Percentiles rank a stretch among this genome's conserved stretches.
These are phyloP conservation scores for Rubia tinctorum DNA, from an alignment of 305 asterid genomes.

Conservation along the genomic window DNA sequence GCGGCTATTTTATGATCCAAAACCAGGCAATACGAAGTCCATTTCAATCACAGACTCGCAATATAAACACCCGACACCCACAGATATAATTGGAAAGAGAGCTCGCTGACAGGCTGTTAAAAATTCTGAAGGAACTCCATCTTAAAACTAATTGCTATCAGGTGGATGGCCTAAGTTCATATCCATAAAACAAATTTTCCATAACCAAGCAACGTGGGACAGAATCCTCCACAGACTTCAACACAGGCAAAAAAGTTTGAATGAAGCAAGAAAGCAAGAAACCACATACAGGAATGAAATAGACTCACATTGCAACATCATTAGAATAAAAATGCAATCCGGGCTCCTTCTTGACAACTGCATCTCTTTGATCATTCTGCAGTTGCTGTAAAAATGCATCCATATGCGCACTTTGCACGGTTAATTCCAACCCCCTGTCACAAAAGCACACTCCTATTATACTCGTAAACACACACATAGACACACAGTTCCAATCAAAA, in stretches of 20 bases:
- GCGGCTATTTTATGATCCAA: neutral
- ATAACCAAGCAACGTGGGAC: neutral
- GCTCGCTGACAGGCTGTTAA: neutral
- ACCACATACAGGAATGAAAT: neutral
- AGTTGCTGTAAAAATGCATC: slow-evolving; percentile 82
- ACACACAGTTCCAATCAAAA: neutral
- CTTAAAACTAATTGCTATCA: neutral
- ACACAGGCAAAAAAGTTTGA: neutral
- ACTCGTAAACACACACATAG: neutral
- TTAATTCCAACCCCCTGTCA: slow-evolving; percentile 61
- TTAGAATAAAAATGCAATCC: slow-evolving; percentile 85
- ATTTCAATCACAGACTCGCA: neutral
- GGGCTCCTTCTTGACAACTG: slow-evolving; percentile 56
- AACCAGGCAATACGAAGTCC: neutral
- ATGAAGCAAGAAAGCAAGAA: slow-evolving; percentile 9
- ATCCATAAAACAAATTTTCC: neutral
- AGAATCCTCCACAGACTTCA: neutral
- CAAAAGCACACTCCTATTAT: slow-evolving; percentile 20
- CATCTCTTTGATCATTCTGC: slow-evolving; percentile 65
- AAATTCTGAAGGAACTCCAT: neutral
- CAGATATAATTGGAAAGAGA: neutral
- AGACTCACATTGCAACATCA: slow-evolving; percentile 85
- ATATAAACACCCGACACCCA: neutral
- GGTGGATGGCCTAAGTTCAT: neutral
- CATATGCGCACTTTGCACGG: slow-evolving; percentile 74